phyloP scores from a whole-genome alignment of 306 rosid species.

The Castanea crenata region DNA sequence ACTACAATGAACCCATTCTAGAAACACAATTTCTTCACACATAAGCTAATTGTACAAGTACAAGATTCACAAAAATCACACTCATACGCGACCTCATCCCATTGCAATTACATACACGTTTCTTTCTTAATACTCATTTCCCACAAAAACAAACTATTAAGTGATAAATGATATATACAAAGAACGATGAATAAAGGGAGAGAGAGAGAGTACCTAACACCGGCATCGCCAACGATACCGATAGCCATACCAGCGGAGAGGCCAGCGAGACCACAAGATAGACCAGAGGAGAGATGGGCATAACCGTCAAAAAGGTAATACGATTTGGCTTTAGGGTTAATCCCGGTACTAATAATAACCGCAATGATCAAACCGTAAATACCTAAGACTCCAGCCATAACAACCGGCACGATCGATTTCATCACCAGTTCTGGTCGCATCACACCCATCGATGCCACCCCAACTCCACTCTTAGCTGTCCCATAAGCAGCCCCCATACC shows the following conservation, averaged over 20 bases:
- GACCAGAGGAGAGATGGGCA: constrained; percentile 72
- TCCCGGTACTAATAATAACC: constrained; percentile 69
- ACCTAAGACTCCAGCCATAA: constrained; percentile 80
- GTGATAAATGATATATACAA: too few relatives aligned
- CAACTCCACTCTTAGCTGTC: constrained; percentile 70
- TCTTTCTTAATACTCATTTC: too few relatives aligned
- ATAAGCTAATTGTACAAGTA: too few relatives aligned
- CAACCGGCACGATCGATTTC: constrained; percentile 77
- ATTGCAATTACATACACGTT: too few relatives aligned
- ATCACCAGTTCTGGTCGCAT: constrained; percentile 74
- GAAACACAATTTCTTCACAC: too few relatives aligned
- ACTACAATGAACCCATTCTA: too few relatives aligned
- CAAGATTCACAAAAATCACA: too few relatives aligned
- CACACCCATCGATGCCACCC: constrained; percentile 82
- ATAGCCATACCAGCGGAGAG: constrained; percentile 81
- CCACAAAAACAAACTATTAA: too few relatives aligned
- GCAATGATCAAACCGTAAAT: constrained; percentile 76
- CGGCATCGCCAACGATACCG: constrained; percentile 69
- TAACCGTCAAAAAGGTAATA: constrained; percentile 72
- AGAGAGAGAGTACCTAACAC: constrained; percentile 50
- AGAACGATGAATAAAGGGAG: background rate
- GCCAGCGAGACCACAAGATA: constrained; percentile 72
- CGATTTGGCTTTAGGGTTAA: constrained; percentile 75
- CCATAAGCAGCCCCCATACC: constrained; percentile 81
- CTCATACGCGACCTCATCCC: too few relatives aligned